Conservation (phyloP, 176 grass and related monocot genomes). For the Pharus latifolius region DNA sequence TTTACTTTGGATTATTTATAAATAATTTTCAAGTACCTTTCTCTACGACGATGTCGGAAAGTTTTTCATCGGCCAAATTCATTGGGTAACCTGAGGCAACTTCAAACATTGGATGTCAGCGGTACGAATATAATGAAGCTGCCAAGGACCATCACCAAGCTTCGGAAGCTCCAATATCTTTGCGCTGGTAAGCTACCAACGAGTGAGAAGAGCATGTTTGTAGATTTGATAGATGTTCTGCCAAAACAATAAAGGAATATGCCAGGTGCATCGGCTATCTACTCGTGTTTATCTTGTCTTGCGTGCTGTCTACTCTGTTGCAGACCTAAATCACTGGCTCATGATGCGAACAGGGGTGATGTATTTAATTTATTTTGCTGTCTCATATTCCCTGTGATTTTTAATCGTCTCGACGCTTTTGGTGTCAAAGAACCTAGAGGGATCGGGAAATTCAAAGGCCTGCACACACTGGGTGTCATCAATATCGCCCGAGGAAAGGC, state of each 20-base stretch:
- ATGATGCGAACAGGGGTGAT: not conserved
- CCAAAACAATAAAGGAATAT: no score
- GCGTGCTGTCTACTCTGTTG: not conserved
- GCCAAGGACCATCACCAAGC: not conserved
- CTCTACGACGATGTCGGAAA: not conserved
- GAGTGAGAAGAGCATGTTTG: no score
- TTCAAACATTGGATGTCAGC: not conserved
- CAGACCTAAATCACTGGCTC: not conserved
- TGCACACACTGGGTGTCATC: not conserved
- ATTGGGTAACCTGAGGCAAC: not conserved
- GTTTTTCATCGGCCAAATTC: not conserved
- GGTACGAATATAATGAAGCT: fast-evolving
- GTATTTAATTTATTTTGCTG: not conserved
- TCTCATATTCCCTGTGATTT: no score
- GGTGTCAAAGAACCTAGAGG: not conserved
- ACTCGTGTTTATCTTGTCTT: no score
- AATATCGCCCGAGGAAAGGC: not conserved
- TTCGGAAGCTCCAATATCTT: not conserved
- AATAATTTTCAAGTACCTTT: no score
- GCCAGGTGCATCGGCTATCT: no score
- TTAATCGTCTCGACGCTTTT: not conserved
- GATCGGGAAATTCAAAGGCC: not conserved
- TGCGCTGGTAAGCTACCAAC: not conserved
- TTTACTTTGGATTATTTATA: no score
- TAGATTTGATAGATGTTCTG: no score